These are phyloP conservation scores for Phaeotremella fagi DNA, from an alignment of 768 basidiomycete genomes.

Conservation along the genomic window DNA sequence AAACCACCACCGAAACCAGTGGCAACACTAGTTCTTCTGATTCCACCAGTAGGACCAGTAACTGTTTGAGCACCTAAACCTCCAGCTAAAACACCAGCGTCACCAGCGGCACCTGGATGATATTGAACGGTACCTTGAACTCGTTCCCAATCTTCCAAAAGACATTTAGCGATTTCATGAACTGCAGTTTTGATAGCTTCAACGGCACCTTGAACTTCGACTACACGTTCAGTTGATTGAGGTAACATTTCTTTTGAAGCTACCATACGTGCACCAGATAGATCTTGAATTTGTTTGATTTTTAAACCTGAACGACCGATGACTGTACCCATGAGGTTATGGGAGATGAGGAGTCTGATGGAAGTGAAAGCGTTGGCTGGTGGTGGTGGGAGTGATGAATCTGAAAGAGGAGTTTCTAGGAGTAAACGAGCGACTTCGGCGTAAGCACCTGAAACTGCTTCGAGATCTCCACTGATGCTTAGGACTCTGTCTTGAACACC, in stretches of 20 bases:
- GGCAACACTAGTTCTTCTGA: constrained; percentile 41
- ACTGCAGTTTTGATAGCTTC: constrained; percentile 90
- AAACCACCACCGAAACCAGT: constrained; percentile 32
- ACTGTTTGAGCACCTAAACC: constrained; percentile 47
- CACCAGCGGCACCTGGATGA: constrained; percentile 75
- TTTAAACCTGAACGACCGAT: constrained; percentile 93
- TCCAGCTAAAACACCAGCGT: constrained; percentile 49
- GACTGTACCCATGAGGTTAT: constrained; percentile 98
- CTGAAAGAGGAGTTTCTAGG: constrained; percentile 65
- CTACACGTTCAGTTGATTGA: constrained; percentile 97
- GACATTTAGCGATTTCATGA: constrained; percentile 89
- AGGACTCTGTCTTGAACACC: constrained; percentile 98
- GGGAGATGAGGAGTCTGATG: constrained; percentile 94
- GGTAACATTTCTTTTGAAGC: constrained; percentile 99
- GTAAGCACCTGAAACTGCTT: constrained; percentile 94
- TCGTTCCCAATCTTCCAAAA: constrained; percentile 95
- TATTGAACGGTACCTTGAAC: constrained; percentile 90
- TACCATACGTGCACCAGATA: constrained; percentile 94
- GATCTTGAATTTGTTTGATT: constrained; percentile 98
- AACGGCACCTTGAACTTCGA: constrained; percentile 91
- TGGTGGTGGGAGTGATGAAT: constrained; percentile 63
- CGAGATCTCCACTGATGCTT: constrained; percentile 84
- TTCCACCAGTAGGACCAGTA: constrained; percentile 47
- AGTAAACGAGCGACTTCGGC: constrained; percentile 89
- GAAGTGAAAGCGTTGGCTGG: constrained; percentile 68